Conservation (phyloP, 345 rosid genomes). For the Zanthoxylum bungeanum region DNA sequence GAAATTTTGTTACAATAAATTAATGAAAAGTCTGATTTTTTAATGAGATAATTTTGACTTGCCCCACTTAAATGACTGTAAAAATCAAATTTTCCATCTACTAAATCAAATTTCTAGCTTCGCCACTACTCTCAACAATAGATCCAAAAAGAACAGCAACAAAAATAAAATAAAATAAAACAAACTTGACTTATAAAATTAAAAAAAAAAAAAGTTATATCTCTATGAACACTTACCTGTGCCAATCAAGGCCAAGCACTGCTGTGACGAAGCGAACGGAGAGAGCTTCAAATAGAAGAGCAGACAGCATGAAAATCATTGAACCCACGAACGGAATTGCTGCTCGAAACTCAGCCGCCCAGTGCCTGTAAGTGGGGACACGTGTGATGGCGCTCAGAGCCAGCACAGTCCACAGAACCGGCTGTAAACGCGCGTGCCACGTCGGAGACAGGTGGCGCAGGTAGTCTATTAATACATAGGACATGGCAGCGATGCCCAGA, state of each 20-base stretch:
- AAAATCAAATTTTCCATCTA: too few species aligned
- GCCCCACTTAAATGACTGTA: too few species aligned
- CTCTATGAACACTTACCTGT: slow-evolving; percentile 40
- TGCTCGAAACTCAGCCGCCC: slow-evolving; percentile 76
- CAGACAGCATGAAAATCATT: slow-evolving; percentile 65
- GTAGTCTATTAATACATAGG: slow-evolving; percentile 81
- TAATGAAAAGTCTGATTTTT: too few species aligned
- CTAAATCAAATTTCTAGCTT: too few species aligned
- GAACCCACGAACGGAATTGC: slow-evolving; percentile 75
- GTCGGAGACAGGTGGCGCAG: slow-evolving; percentile 69
- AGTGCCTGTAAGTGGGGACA: slow-evolving; percentile 77
- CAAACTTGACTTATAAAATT: not conserved
- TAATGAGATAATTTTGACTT: too few species aligned
- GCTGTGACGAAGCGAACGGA: slow-evolving; percentile 87
- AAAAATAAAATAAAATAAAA: not conserved
- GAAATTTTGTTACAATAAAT: too few species aligned
- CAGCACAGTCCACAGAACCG: slow-evolving; percentile 73
- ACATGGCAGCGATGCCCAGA: slow-evolving; percentile 73
- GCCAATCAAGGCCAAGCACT: slow-evolving; percentile 93
- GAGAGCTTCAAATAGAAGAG: slow-evolving; percentile 79
- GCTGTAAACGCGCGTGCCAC: slow-evolving; percentile 86
- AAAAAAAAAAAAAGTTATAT: not conserved
- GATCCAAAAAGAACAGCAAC: not conserved
- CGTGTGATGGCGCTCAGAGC: slow-evolving; percentile 60
- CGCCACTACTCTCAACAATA: not conserved